phyloP scores from a whole-genome alignment of 2,329 filamentous ascomycete genomes.

The Pseudopyrenochaeta lycopersici region DNA sequence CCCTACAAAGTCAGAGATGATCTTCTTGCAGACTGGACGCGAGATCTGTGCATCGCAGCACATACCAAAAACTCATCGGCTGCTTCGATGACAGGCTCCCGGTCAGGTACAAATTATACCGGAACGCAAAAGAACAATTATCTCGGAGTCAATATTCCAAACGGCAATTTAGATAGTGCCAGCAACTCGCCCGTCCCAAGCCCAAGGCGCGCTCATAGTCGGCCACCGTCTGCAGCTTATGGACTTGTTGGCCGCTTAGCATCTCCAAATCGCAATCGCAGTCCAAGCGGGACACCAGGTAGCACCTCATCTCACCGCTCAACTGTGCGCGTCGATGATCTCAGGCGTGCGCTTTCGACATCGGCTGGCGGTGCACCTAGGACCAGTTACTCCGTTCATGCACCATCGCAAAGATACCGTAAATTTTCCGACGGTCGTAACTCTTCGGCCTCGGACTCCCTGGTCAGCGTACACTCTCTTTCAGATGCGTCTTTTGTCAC shows the following conservation, averaged over 20 bases:
- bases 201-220: constrained; percentile 43
- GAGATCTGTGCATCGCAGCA: constrained; percentile 74
- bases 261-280: constrained; percentile 39
- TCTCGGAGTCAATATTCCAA: constrained; percentile 65
- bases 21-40: constrained; percentile 82
- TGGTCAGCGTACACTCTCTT: constrained; percentile 75
- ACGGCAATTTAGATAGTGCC: constrained; percentile 45
- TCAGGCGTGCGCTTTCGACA: constrained; percentile 57
- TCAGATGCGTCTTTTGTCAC: constrained; percentile 67
- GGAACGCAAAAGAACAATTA: constrained; percentile 48
- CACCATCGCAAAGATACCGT: constrained; percentile 30
- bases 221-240: constrained; percentile 44
- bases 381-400: constrained; percentile 41
- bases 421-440: constrained; percentile 56
- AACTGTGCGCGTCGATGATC: constrained; percentile 55
- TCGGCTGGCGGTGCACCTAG: constrained; percentile 32
- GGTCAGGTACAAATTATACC: constrained; percentile 53
- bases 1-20: constrained; percentile 74
- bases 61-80: constrained; percentile 75
- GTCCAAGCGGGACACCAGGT: constrained; percentile 40
- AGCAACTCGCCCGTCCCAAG: constrained; percentile 42
- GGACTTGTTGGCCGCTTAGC: constrained; percentile 44
- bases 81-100: constrained; percentile 79
- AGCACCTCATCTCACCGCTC: constrained; percentile 49
- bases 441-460: constrained; percentile 70